Percentiles rank a stretch among this genome's conserved stretches.
Conservation (phyloP, 179 eudicot species). For the Beta macrorhiza region DNA sequence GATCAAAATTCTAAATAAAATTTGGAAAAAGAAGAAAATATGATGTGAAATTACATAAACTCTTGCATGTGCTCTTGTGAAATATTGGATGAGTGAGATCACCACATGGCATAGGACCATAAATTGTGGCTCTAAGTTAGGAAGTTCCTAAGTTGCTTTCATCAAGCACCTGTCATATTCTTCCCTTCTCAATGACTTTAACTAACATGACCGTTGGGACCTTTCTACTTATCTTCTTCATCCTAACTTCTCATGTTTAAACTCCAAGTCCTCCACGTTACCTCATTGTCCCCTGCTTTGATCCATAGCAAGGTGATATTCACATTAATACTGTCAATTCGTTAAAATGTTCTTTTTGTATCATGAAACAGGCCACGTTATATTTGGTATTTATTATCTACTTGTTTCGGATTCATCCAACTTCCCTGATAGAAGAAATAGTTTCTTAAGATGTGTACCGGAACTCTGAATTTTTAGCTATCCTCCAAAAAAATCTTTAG, state of each 20-base stretch:
- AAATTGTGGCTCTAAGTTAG: slow-evolving; percentile 11
- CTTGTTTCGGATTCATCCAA: background rate
- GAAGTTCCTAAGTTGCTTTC: slow-evolving; percentile 30
- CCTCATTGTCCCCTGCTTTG: slow-evolving; percentile 14
- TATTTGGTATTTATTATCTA: background rate
- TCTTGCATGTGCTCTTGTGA: slow-evolving; percentile 33
- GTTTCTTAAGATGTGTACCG: background rate
- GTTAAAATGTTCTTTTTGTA: slow-evolving; percentile 13
- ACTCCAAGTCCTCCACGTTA: slow-evolving; percentile 24
- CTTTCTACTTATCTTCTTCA: slow-evolving; percentile 14
- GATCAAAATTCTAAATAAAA: slow-evolving; percentile 4
- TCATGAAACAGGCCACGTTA: slow-evolving; percentile 7
- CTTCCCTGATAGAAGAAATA: background rate
- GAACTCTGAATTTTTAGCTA: background rate
- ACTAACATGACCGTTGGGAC: slow-evolving; percentile 24
- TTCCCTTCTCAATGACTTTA: slow-evolving; percentile 14
- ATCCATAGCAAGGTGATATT: slow-evolving; percentile 13
- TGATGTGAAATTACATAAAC: slow-evolving; percentile 30
- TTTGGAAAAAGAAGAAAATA: background rate
- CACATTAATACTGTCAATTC: background rate
- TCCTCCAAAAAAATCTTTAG: background rate
- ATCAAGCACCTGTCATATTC: slow-evolving; percentile 10
- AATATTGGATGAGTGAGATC: slow-evolving; percentile 21
- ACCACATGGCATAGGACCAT: slow-evolving; percentile 27
- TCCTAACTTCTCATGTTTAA: background rate